Base-by-base conservation (phyloP, 2,329 filamentous ascomycete genomes). In the Ustulina deusta region DNA sequence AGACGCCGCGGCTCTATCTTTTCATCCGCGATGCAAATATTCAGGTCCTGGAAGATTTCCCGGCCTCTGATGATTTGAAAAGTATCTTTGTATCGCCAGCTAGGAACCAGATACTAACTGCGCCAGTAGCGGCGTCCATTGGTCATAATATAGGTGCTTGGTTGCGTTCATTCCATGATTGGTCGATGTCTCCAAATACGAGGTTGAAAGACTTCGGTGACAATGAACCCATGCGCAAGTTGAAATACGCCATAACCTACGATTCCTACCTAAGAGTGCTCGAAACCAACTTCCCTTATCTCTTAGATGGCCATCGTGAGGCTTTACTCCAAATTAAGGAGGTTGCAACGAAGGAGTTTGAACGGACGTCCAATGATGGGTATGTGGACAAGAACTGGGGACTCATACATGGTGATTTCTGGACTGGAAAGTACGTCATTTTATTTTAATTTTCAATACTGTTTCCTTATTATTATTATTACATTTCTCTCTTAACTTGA, bases 371-470 rank as follows among this genome's bases (percentile, higher is more conserved):
- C 6, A 40, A 36, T 27, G 29, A 49, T 5, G 46, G 40, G 11
- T 27, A 32, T 5, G 51, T 52, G 1, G 63, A 52, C 6, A 32
- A 34, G 3, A 25, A 60, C 0, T 74, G 73, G 71, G 74, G 75
- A 1, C 38, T 76, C 15, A 75, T 83, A 22, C 81, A 83, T 66
- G 81, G 81, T 0, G 81, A 83, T 62, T 81, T 82, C 51, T 83
- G 80, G 78, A 75, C 78, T 5, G 81, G 79, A 4, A 83, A 83
- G 80, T 83, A 78, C 48, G 80, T 74, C 2, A 5, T 15, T 15
- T 15, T 3, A 17, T 52, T 54, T 17, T n/a, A 2, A 17, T 6
- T 25, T 25, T 36, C 20, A 9, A 6, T 15, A 6, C 44, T 9
- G 22, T 25, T 22, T 48, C 9, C 11, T 17, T 11, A 10, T 9